Base-by-base conservation (phyloP, 2,329 filamentous ascomycete genomes). In the Rhynchosporium agropyri region DNA sequence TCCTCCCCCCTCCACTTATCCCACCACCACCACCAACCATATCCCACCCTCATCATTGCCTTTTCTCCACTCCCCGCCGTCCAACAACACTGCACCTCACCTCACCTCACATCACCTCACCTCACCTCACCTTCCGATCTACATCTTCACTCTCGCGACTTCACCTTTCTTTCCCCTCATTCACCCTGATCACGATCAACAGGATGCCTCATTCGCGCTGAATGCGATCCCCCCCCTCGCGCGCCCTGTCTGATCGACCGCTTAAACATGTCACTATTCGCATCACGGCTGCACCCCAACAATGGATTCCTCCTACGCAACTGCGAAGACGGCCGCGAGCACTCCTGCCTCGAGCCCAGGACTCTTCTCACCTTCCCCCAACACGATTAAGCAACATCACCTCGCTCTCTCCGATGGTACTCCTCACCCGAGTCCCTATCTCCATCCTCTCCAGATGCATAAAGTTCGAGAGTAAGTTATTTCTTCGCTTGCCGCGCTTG, bases 401-500 rank as follows among this genome's bases (percentile, higher is more conserved):
- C 78, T 81, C 33, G 71, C 79, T 33, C 84, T 83, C 64, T 68
- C 70, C 45, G 84, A 87, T 72, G 80, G 78, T 64, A 80, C 81
- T 31, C 72, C 76, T 51, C 71, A 78, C 46, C 79, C 80, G 62
- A 88, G 84, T 70, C 87, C 88, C 0, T 88, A 84, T 71, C 76
- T 91, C 61, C 89, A 92, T 71, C 88, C 89, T 40, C 77, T 90
- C 61, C 89, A 92, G 75, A 84, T 84, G 64, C 88, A 90, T 75
- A 87, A 83, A 75, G 89, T 92, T 57, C 83, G 89, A 83, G 90
- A 92, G 88, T 91, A 81, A 82, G 87, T 59, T 45, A 42, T 13
- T 45, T 60, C 31, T 42, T 43, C 26, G 43, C 43, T 51, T 63
- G 45, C n/a, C 45, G 56, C 20, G 26, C 29, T 51, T 46, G 28